A percentile compares a stretch with the other conserved stretches of the same genome.
These are phyloP conservation scores for Lecanosticta acicola DNA, from an alignment of 2,329 filamentous ascomycete species.

Conservation along the genomic window DNA sequence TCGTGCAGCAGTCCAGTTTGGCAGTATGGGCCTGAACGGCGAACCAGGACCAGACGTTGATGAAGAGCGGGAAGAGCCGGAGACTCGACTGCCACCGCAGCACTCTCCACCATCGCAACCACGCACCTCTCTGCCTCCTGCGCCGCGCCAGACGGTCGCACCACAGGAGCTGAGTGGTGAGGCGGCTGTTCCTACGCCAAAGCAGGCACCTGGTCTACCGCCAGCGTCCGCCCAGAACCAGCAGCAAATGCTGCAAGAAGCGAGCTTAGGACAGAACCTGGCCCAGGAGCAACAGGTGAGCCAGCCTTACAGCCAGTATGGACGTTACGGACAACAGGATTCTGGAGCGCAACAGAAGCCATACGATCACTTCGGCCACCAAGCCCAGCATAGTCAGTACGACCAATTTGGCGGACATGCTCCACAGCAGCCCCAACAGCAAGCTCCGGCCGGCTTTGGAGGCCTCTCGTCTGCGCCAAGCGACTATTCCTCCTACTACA, in stretches of 20 bases:
- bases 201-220: conserved; percentile 57
- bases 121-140: conserved; percentile 78
- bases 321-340: conserved; percentile 63
- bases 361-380: conserved; percentile 81
- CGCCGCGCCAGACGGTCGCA: conserved; percentile 42
- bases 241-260: conserved; percentile 32
- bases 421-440: conserved; percentile 52
- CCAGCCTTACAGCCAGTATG: conserved; percentile 58
- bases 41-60: conserved; percentile 75
- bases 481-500: conserved; percentile 84
- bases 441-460: conserved; percentile 55
- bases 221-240: conserved; percentile 53
- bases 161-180: conserved; percentile 38
- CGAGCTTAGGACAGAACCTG: conserved; percentile 48
- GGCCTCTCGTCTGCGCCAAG: conserved; percentile 67
- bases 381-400: conserved; percentile 50
- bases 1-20: conserved; percentile 88
- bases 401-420: conserved; percentile 45
- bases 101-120: conserved; percentile 85
- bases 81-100: conserved; percentile 89
- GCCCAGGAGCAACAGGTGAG: conserved; percentile 45
- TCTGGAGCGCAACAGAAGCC: conserved; percentile 65
- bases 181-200: conserved; percentile 43
- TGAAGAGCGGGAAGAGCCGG: conserved; percentile 88
- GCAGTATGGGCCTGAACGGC: conserved; percentile 84